Evolutionary conservation across 352 stramenopile species (phyloP), one percentile per base, ranked within the genome.

Genomic region (Globisporangium heterothallicum): DNA sequence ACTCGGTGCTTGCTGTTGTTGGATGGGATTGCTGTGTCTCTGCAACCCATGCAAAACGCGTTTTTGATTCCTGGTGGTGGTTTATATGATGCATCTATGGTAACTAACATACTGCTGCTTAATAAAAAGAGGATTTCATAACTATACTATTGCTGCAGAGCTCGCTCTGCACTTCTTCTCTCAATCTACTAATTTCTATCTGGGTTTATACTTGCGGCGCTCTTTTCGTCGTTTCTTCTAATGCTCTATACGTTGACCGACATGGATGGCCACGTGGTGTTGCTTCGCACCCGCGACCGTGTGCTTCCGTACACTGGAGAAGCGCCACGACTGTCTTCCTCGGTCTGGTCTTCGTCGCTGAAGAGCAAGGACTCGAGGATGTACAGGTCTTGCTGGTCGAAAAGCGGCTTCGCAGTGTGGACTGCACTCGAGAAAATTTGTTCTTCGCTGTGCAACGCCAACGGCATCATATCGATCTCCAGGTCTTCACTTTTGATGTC

Each of bases 331-430:
- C 34, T 56, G 21, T 72, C 57, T 0, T 21, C 49, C 30, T 79
- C 43, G 18, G 13, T 57, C 44, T 79, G 59, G 26, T 84, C 73
- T 29, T 84, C 73, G 21, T 70, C 74, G 51, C 66, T 79, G 25
- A 84, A 84, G 6, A 84, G 56, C 35, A 84, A 53, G 10, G 63
- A 58, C 36, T 84, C 70, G 13, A 84, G 61, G 24, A 84, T 84
- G 27, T 75, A 49, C 14, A 84, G 46, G 29, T 84, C 73, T 21
- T 68, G 46, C 24, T 64, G 59, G 42, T 80, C 66, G 30, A 84
- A 80, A 12, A 78, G 54, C 34, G 63, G 10, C 35, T 58, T 43
- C 22, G 24, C 48, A 58, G 42, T 41, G 46, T 42, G 29, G 34
- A 45, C 29, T 43, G 47, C 18, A 58, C 30, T 1, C 18, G 42